Evolutionary conservation across 2,329 filamentous ascomycete species (phyloP), one percentile per base, ranked within the genome.

Genomic region (Ambrosiella beaveri): DNA sequence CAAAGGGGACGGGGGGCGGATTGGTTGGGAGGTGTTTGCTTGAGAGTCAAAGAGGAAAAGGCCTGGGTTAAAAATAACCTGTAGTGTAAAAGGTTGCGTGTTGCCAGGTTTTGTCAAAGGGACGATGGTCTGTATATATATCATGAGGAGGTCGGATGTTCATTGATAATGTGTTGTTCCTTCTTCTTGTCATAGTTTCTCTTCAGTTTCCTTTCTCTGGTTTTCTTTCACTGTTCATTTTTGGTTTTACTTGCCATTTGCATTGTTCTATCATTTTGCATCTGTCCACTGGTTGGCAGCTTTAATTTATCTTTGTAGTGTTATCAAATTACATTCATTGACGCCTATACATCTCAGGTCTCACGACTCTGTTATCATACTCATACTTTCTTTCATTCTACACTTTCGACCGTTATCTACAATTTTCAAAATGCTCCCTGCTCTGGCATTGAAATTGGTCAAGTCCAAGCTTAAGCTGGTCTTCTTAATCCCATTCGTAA

Each of bases 401-500:
- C 35, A 47, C n/a, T 17, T 39, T 39, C 17, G 12, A 5, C 15
- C 36, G 35, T 12, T 35, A 3, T 41, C 37, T 13, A 47, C 12
- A 37, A 49, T 13, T 11, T 12, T 35, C 9, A 60, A 51, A 36
- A 59, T 59, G 58, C 58, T 59, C 13, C 53, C 53, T 8, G 27
- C 17, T 37, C 38, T 57, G 15, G 41, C 54, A 9, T 38, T 59
- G 7, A 60, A 57, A n/a, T 52, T 55, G 9, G 44, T 55, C 44
- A 54, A 54, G 38, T 56, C 54, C 37, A 55, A 59, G 27, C 45
- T 65, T 58, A 61, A 65, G 59, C 65, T 70, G 41, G 59, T 66
- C 44, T 64, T 70, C 39, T 59, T 72, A 38, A 41, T 72, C 17
- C 71, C 71, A 54, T 59, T 73, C 62, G 63, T 67, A 35, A 63